These are phyloP conservation scores for Amesomyces nigricolor DNA, from an alignment of 2,329 filamentous ascomycete genomes.

Conservation along the genomic window DNA sequence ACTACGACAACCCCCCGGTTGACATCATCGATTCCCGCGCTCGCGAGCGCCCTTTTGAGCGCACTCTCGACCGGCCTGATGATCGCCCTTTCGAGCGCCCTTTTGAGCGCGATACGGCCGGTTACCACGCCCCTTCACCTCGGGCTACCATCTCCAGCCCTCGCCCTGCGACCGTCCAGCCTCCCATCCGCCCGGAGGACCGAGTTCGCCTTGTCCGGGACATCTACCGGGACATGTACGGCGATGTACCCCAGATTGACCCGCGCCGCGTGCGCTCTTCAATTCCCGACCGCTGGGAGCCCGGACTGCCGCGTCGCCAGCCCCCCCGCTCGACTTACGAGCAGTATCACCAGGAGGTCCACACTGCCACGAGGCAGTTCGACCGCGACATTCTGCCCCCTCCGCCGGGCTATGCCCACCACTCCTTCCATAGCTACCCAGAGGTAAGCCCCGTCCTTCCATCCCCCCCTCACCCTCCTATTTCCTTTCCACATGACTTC, in stretches of 20 bases:
- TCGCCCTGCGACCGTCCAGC: not conserved
- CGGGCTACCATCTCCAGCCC: too few relatives aligned
- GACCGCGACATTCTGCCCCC: not conserved
- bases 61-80: too few relatives aligned
- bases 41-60: too few relatives aligned
- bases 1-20: not conserved
- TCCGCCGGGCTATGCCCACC: not conserved
- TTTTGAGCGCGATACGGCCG: too few relatives aligned
- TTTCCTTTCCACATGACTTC: not conserved
- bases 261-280: not conserved
- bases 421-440: conserved; percentile 2
- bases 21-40: not conserved
- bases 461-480: not conserved
- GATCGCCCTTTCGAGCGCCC: not conserved
- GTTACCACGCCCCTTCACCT: too few relatives aligned
- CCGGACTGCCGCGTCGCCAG: not conserved
- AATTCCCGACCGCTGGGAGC: conserved; percentile 8
- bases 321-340: not conserved
- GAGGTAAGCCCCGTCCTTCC: not conserved
- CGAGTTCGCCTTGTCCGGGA: conserved; percentile 1
- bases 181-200: not conserved
- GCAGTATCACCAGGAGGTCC: not conserved
- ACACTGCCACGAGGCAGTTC: not conserved
- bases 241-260: not conserved
- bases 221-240: conserved; percentile 13